These are phyloP conservation scores for Beauveria caledonica DNA, from an alignment of 2,329 filamentous ascomycete genomes.

Conservation along the genomic window DNA sequence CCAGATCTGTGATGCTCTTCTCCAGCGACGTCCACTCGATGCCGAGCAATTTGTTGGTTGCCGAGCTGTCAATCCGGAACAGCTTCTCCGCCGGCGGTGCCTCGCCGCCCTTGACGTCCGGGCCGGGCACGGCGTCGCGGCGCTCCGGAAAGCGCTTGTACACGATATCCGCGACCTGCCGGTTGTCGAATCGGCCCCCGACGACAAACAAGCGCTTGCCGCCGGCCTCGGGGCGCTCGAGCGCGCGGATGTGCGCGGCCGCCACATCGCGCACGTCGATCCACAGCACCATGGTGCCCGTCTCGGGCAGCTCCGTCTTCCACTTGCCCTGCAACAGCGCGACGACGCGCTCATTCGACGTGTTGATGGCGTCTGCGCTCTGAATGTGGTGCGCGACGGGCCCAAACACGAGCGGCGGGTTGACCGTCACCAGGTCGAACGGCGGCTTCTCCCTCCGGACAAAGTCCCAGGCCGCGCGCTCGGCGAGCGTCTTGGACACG, in stretches of 20 bases:
- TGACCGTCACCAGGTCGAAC: slow-evolving; percentile 46
- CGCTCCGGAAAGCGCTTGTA: slow-evolving; percentile 43
- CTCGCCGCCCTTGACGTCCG: slow-evolving; percentile 36
- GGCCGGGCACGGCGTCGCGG: slow-evolving; percentile 36
- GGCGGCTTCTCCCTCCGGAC: slow-evolving; percentile 32
- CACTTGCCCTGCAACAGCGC: slow-evolving; percentile 42
- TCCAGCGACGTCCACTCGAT: slow-evolving; percentile 56
- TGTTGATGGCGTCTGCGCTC: slow-evolving; percentile 41
- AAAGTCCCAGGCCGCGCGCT: slow-evolving; percentile 47
- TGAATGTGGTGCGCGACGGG: slow-evolving; percentile 41
- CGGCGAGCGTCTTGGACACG: slow-evolving; percentile 46
- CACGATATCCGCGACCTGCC: slow-evolving; percentile 34
- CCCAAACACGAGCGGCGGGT: slow-evolving; percentile 47
- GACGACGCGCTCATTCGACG: slow-evolving; percentile 44
- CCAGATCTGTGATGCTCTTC: slow-evolving; percentile 52
- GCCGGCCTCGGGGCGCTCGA: slow-evolving; percentile 39
- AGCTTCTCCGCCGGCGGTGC: slow-evolving; percentile 30
- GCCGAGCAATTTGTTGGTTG: slow-evolving; percentile 51
- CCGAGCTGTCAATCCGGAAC: slow-evolving; percentile 50
- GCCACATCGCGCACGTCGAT: slow-evolving; percentile 51
- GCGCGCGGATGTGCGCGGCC: slow-evolving; percentile 41
- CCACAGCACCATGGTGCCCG: slow-evolving; percentile 37
- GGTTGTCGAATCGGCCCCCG: slow-evolving; percentile 39
- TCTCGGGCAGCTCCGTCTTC: slow-evolving; percentile 34
- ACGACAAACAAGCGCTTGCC: slow-evolving; percentile 45